Evolutionary conservation across 352 stramenopile species (phyloP).

Genomic region (Pythium rhizo-oryzae): DNA sequence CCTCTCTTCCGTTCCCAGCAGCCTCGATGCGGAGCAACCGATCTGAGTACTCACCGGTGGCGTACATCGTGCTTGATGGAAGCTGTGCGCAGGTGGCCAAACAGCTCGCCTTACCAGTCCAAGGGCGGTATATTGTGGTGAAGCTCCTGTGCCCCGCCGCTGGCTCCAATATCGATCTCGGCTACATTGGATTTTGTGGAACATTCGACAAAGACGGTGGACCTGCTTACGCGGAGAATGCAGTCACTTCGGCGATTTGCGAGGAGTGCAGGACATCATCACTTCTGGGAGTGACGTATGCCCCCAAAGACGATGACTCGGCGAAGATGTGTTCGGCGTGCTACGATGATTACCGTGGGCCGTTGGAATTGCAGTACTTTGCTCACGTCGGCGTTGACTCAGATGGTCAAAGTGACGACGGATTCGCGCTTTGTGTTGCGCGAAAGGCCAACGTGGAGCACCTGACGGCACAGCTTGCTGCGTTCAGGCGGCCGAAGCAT

Average conservation of each 20-base stretch:
- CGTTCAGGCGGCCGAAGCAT: constrained; percentile 41
- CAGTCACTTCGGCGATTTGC: constrained; percentile 16
- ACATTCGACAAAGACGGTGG: constrained; percentile 83
- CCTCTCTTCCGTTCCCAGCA: constrained; percentile 65
- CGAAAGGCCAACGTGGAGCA: constrained; percentile 61
- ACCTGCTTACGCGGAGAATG: constrained; percentile 71
- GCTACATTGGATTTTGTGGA: constrained; percentile 77
- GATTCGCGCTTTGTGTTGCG: constrained; percentile 48
- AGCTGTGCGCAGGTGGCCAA: constrained; percentile 80
- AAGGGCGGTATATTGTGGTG: constrained; percentile 76
- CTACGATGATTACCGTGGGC: constrained; percentile 79
- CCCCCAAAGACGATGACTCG: constrained; percentile 51
- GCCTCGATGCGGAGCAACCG: constrained; percentile 48
- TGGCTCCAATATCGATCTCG: constrained; percentile 84
- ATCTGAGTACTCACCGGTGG: constrained; percentile 66
- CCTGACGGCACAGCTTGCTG: constrained; percentile 39
- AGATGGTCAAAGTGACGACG: constrained; percentile 42
- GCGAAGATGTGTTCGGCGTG: constrained; percentile 70
- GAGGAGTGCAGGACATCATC: constrained; percentile 61
- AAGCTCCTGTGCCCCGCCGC: constrained; percentile 71
- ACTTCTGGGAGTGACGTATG: constrained; percentile 58
- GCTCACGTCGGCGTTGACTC: constrained; percentile 38
- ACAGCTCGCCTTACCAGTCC: constrained; percentile 65
- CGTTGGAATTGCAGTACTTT: constrained; percentile 52
- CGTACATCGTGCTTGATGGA: constrained; percentile 80